Base-by-base conservation (phyloP, 495 filamentous ascomycete genomes). In the Astrothelium macrocarpum region DNA sequence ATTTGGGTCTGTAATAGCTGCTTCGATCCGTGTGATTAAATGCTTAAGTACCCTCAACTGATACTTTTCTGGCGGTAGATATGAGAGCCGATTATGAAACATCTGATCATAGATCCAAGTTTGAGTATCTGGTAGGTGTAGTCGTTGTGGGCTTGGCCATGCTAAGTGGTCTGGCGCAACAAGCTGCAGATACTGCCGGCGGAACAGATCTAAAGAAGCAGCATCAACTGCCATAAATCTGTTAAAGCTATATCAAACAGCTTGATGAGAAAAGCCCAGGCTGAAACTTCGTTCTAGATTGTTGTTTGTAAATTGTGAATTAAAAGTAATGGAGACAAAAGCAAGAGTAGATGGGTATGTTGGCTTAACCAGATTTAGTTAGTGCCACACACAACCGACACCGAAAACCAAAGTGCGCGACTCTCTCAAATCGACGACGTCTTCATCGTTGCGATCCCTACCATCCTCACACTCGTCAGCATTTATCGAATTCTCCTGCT, bases 1-100 rank as follows among this genome's bases (percentile, higher is more conserved):
- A 61, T 94, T 90, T 65, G 89, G 90, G 73, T 95, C 82, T 36
- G 78, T 74, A 28, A 94, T 86, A 26, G 83, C 77, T 11, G 77
- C 73, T 73, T 95, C 89, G 36, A 95, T 83, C 31, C 75, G 81
- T 4, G 78, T 68, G 1, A 88, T 72, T 46, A 95, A 76, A 62
- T 80, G 74, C 73, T 94, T 95, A 61, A 95, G 71, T 0, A 91
- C 80, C 46, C 85, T 81, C n/a, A 87, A 71, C 60, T 82, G 82
- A 67, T 96, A 95, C 18, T 82, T 74, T 26, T 75, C 74, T 43
- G 89, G 87, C 56, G 88, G 89, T 9, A 81, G 72, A 59, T 76
- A 75, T 10, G 64, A 20, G 23, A 85, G 67, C 0, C 72, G 71
- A 32, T 79, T 75, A 63, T 83, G 72, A 72, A 94, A 92, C 58